Evolutionary conservation across 2,329 filamentous ascomycete genomes (phyloP).

Genomic region (Diaporthe destruens): DNA sequence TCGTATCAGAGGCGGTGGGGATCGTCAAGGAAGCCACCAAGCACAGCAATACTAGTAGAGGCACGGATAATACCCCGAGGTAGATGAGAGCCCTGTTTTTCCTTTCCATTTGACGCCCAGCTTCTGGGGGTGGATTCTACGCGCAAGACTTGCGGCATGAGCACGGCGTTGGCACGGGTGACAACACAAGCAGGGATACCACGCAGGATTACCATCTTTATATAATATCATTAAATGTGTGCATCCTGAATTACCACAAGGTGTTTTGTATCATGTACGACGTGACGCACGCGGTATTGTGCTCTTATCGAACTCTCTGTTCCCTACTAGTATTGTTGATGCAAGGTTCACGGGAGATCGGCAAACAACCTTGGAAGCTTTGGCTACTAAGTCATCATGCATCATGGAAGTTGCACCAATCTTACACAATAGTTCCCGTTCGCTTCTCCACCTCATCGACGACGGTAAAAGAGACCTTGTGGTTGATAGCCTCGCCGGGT

Average conservation of each 20-base stretch:
- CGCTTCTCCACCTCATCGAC: neutral
- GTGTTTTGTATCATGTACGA: neutral
- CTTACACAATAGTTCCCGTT: neutral
- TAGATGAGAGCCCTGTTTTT: neutral
- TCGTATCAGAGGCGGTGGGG: conserved; percentile 73
- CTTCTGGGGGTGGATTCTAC: neutral
- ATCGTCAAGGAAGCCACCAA: conserved; percentile 70
- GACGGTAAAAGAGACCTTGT: neutral
- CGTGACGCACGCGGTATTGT: no score
- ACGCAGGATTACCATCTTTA: neutral
- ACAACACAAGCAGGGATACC: conserved; percentile 10
- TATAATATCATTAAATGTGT: neutral
- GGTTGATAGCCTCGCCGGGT: conserved; percentile 17
- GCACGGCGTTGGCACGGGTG: conserved; percentile 33
- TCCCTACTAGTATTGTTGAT: no score
- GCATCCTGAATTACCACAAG: neutral
- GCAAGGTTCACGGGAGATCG: conserved; percentile 15
- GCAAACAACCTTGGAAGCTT: conserved; percentile 16
- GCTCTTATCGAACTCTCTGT: neutral
- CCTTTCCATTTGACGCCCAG: neutral
- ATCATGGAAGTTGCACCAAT: neutral
- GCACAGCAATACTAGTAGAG: conserved; percentile 50
- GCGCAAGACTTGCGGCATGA: conserved; percentile 11
- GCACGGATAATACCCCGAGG: conserved; percentile 33
- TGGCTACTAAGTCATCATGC: conserved; percentile 1